Evolutionary conservation across 169 alveolate species (phyloP), one percentile per base, ranked within the genome.

Genomic region (Cryptosporidium sp.): DNA sequence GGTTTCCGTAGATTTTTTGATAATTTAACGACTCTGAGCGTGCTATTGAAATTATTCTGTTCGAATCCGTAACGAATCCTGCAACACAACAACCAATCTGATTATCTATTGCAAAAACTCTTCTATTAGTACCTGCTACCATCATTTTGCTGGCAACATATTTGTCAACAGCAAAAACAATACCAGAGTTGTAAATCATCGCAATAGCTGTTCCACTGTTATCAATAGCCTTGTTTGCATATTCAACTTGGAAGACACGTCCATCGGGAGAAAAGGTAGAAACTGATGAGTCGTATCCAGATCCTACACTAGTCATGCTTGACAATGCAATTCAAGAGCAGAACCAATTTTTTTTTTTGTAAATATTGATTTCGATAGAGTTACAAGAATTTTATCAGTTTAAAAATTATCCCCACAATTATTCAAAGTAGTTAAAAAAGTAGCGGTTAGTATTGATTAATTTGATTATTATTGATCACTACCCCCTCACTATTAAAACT

Each of bases 231-330:
- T 96, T 97, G 43, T 95, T 94, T 12, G 99, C 98, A 92, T 97
- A 97, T 89, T 97, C 99, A 62, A 97, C 98, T 92, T 98, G 97
- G 86, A 96, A 97, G 59, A 97, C 97, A 61, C 98, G 95, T 8
- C 99, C 99, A 91, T 98, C 99, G 23, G 99, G 99, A 16, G 99
- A 97, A 84, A 97, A 95, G 33, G 99, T 97, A 14, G 99, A 95
- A 48, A 97, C 98, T n/a, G 98, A 96, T 84, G 95, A 93, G 84
- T 98, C 99, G 85, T 96, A 96, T 8, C 98, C 98, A 12, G 98
- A 92, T 26, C 97, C 97, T 3, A 92, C 84, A 55, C 98, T 97
- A 26, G 98, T 96, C 98, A 96, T 96, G 3, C 14, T 74, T 26
- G 52, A 45, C n/a, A 45, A 45, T 18, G 16, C n/a, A 45, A 45